Evolutionary conservation across 495 filamentous ascomycete species (phyloP).

Genomic region (Penicillium diatomitis): DNA sequence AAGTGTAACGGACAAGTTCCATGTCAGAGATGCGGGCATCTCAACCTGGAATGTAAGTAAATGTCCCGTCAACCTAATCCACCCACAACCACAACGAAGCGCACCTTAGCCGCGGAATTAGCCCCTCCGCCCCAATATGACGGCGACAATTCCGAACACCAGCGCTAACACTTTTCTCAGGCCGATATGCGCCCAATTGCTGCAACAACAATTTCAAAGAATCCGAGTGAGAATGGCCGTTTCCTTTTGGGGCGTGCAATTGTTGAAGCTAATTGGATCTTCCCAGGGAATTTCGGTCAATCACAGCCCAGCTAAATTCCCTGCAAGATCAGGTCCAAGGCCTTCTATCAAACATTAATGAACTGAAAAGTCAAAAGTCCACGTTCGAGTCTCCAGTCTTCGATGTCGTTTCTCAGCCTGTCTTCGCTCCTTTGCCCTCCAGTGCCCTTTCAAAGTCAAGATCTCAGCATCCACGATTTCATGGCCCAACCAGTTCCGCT

Average conservation of each 20-base stretch:
- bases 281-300: constrained; percentile 62
- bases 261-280: constrained; percentile 4
- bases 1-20: constrained; percentile 90
- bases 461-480: constrained; percentile 55
- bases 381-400: constrained; percentile 28
- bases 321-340: constrained; percentile 81
- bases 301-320: constrained; percentile 60
- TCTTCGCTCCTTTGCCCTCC: constrained; percentile 24
- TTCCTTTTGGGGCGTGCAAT: not conserved
- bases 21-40: constrained; percentile 81
- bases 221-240: constrained; percentile 47
- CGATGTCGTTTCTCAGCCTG: constrained; percentile 32
- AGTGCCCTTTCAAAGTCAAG: constrained; percentile 27
- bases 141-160: not conserved
- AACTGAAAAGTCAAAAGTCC: constrained; percentile 43
- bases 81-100: no score
- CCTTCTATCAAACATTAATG: constrained; percentile 60
- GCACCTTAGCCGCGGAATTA: not conserved
- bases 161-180: constrained; percentile 13
- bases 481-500: constrained; percentile 75
- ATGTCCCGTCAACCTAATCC: no score
- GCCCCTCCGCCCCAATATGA: not conserved
- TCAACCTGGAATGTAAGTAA: constrained; percentile 64
- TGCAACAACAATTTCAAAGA: constrained; percentile 76
- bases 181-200: constrained; percentile 84